Percentiles rank a stretch among this genome's conserved stretches.
phyloP scores from a whole-genome alignment of 169 alveolate species.

The Toxoplasma gondii region DNA sequence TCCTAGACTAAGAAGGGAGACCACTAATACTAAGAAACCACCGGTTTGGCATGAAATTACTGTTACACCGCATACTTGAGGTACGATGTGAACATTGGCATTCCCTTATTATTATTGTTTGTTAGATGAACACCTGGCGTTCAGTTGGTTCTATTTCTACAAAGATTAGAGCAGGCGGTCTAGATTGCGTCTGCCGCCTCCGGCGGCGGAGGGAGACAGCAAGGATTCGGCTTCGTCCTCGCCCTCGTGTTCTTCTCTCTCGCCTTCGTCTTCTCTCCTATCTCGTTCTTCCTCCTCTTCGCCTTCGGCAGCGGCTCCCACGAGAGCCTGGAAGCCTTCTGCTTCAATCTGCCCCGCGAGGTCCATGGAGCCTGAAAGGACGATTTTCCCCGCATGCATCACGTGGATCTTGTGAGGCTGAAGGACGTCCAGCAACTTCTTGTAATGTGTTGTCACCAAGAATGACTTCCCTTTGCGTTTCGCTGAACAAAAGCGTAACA shows the following conservation, averaged over 20 bases:
- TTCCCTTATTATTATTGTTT: too few species aligned
- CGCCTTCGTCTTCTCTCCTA: too few species aligned
- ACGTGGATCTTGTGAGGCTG: constrained; percentile 74
- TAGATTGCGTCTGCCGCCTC: constrained; percentile 42
- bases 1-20: too few species aligned
- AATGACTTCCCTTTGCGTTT: constrained; percentile 67
- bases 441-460: constrained; percentile 78
- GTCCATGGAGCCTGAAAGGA: constrained; percentile 70
- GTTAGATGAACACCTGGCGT: too few species aligned
- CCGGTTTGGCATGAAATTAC: too few species aligned
- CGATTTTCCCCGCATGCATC: constrained; percentile 75
- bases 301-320: constrained; percentile 49
- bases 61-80: too few species aligned
- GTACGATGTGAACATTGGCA: too few species aligned
- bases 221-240: background rate
- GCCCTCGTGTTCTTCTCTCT: background rate
- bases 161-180: constrained; percentile 6
- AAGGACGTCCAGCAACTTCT: constrained; percentile 74
- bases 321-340: constrained; percentile 68
- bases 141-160: too few species aligned
- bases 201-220: constrained; percentile 34
- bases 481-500: background rate
- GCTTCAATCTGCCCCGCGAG: constrained; percentile 73
- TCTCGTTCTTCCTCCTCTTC: background rate
- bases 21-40: too few species aligned